phyloP scores from a whole-genome alignment of 2,329 filamentous ascomycete species.

The Zalaria obscura region DNA sequence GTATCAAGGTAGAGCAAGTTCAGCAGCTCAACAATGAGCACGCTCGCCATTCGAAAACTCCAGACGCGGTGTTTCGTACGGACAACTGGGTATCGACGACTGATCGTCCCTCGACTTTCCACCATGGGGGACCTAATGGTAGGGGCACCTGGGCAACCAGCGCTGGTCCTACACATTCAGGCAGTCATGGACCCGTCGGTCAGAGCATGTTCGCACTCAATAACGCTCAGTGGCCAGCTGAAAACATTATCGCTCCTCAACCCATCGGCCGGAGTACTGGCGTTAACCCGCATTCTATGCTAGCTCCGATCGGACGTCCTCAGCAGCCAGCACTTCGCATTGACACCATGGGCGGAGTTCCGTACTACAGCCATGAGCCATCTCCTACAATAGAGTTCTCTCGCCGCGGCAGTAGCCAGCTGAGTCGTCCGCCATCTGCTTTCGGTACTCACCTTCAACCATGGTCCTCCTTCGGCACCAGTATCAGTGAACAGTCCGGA shows the following conservation, averaged over 20 bases:
- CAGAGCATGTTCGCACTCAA: constrained; percentile 1
- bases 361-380: constrained; percentile 3
- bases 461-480: constrained; percentile 9
- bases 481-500: constrained; percentile 5
- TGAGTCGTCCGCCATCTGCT: constrained; percentile 22
- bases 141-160: constrained; percentile 3
- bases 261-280: not conserved
- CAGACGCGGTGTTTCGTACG: not conserved
- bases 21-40: too few relatives aligned
- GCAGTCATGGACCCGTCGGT: constrained; percentile 5
- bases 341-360: not conserved
- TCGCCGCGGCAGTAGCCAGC: constrained; percentile 3
- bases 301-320: constrained; percentile 1
- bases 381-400: constrained; percentile 2
- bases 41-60: too few relatives aligned
- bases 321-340: constrained; percentile 2
- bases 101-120: not conserved
- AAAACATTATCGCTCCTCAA: not conserved
- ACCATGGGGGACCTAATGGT: not conserved
- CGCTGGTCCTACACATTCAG: not conserved
- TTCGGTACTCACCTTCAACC: constrained; percentile 18
- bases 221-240: constrained; percentile 2
- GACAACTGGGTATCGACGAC: constrained; percentile 4
- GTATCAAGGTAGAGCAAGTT: too few relatives aligned
- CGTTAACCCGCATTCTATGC: not conserved